phyloP scores from a whole-genome alignment of 306 rosid species.

The Heteromeles arbutifolia region DNA sequence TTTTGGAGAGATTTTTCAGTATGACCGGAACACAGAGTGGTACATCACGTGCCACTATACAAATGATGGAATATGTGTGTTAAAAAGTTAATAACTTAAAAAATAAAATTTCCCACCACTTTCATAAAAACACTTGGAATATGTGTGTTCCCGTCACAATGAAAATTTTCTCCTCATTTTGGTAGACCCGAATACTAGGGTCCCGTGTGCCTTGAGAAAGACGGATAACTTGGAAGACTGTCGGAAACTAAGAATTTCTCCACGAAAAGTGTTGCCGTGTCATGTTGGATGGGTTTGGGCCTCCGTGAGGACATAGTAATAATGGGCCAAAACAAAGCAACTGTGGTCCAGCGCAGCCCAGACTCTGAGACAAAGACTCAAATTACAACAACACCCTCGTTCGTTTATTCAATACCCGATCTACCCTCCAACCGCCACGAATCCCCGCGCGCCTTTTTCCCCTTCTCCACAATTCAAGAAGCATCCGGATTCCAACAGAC shows the following conservation, averaged over 20 bases:
- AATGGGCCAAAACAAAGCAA: background rate
- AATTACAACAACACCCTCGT: background rate
- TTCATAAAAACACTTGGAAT: too few relatives aligned
- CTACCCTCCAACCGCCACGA: background rate
- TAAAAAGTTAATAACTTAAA: too few relatives aligned
- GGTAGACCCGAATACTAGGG: background rate
- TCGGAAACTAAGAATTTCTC: too few relatives aligned
- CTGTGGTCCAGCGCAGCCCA: background rate
- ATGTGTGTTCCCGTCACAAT: too few relatives aligned
- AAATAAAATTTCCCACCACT: too few relatives aligned
- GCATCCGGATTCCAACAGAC: background rate
- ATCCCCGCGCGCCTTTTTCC: background rate
- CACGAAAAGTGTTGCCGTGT: too few relatives aligned
- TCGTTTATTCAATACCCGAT: background rate
- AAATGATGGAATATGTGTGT: too few relatives aligned
- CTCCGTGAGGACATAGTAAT: background rate
- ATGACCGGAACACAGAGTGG: accelerated
- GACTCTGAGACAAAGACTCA: background rate
- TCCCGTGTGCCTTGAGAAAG: background rate
- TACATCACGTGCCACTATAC: too few relatives aligned
- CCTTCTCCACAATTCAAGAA: conserved; percentile 17
- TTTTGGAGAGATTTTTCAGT: too few relatives aligned
- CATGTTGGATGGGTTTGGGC: background rate
- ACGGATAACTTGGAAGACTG: background rate
- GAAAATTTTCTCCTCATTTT: too few relatives aligned